A percentile compares a stretch with the other conserved stretches of the same genome.
These are phyloP conservation scores for Vigna reflexopilosa DNA, from an alignment of 306 rosid species.

Conservation along the genomic window DNA sequence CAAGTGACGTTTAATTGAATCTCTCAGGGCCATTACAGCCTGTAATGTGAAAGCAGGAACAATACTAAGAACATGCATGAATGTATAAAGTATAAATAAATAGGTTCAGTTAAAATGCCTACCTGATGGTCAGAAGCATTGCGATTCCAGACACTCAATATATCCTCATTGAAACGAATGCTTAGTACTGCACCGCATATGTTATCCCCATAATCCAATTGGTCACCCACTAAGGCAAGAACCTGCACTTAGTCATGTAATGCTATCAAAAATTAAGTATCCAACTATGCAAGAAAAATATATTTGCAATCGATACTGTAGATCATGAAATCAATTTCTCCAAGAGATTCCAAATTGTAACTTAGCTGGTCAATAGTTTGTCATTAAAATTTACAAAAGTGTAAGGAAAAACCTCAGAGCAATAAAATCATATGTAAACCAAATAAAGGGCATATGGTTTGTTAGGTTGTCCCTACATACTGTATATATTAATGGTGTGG, in stretches of 20 bases:
- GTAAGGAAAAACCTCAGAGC: background rate
- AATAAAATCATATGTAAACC: conserved; percentile 8
- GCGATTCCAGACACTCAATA: conserved; percentile 90
- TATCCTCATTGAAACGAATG: conserved; percentile 93
- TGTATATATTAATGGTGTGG: no score
- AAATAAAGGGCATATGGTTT: background rate
- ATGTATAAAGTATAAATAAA: background rate
- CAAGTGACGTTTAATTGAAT: conserved; percentile 83
- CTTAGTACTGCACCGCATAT: conserved; percentile 93
- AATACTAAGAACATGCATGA: background rate
- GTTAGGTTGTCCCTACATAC: background rate
- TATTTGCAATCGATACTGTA: background rate
- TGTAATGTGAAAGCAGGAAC: conserved; percentile 45
- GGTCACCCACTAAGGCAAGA: conserved; percentile 93
- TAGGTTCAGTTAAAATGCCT: conserved; percentile 34
- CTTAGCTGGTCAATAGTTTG: background rate
- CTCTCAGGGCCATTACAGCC: conserved; percentile 93
- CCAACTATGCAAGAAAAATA: conserved; percentile 1
- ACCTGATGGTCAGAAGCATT: conserved; percentile 94
- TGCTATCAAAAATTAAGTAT: conserved; percentile 22
- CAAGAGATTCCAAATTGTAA: conserved; percentile 30
- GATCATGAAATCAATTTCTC: conserved; percentile 12
- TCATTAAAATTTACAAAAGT: conserved; percentile 11
- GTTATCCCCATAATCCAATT: conserved; percentile 87
- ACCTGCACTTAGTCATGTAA: conserved; percentile 58